Conservation (phyloP, 805 yeast species). For the Saturnispora saitoi region DNA sequence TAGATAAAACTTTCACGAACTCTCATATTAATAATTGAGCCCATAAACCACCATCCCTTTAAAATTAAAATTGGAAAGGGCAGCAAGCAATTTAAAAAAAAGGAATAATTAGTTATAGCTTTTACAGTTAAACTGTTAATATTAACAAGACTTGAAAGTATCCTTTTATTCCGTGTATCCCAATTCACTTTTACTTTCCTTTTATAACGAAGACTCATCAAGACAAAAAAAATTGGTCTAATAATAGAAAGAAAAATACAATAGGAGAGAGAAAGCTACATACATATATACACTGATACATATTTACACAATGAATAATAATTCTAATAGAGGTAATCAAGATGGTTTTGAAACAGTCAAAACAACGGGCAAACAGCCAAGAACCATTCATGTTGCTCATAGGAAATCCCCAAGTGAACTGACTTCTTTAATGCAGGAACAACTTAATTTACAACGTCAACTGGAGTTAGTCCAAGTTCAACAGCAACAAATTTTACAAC, state of each 20-base stretch:
- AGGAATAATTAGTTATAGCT: not conserved
- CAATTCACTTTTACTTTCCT: not conserved
- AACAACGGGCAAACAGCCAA: constrained; percentile 34
- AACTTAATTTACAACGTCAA: constrained; percentile 82
- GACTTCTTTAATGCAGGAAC: constrained; percentile 87
- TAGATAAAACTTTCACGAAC: too few relatives aligned
- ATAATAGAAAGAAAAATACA: not conserved
- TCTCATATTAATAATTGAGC: too few relatives aligned
- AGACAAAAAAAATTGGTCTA: not conserved
- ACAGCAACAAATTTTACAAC: constrained; percentile 81
- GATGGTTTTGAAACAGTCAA: constrained; percentile 20
- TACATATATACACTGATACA: too few relatives aligned
- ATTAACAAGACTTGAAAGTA: not conserved
- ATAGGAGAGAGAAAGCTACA: too few relatives aligned
- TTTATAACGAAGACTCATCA: not conserved
- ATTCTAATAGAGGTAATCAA: not conserved
- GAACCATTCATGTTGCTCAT: constrained; percentile 86
- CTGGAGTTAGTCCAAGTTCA: constrained; percentile 87
- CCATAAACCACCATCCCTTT: not conserved
- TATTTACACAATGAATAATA: not conserved
- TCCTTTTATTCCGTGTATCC: not conserved
- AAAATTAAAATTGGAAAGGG: not conserved
- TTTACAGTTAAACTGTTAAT: not conserved
- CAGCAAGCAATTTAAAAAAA: too few relatives aligned
- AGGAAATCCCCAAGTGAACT: constrained; percentile 93